Base-by-base conservation (phyloP, 2,329 filamentous ascomycete genomes). In the Chaetomium strumarium region DNA sequence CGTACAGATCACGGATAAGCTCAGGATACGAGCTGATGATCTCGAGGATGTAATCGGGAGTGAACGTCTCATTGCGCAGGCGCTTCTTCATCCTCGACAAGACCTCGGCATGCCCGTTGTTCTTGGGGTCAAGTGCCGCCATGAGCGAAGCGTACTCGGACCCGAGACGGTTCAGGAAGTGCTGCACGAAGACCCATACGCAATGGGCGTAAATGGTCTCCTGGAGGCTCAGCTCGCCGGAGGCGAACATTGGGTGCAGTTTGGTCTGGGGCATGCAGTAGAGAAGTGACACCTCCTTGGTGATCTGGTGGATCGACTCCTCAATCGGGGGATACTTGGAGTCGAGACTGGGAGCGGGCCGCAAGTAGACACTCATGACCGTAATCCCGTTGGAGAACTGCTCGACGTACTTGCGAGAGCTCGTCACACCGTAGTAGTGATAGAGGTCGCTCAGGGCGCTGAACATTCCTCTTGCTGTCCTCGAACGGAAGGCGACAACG, bases 351-450 rank as follows among this genome's bases (percentile, higher is more conserved):
- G 76, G 67, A 16, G 86, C 79, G 19, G 89, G 90, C 60, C 86
- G 85, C 55, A 99, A 79, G 71, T 99, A 99, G 58, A 96, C 82
- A 62, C 90, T 96, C 79, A 97, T 95, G 70, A 97, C 87, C 13
- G 90, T 95, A 68, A 96, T 95, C 57, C 93, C 93, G 70, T 99
- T 99, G 66, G 91, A 93, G 77, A 99, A 99, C 73, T 97, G 93
- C 73, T 99, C 89, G 44, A 99, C 88, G 66, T 99, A 99, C 75
- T 99, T 99, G 63, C 93, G 82, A 29, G 93, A 93, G 65, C 89
- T 95, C 2, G 93, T 99, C 56, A 97, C 81, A 40, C 93, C 92
- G 67, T 99, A 99, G 80, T 96, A 97, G 74, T 99, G 93, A 75
- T 99, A 99, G 36, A 99, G 77, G 69, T 97, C 91, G 59, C 89